phyloP scores from a whole-genome alignment of 1,139 yeast genomes.

The Kodamaea suecica region DNA sequence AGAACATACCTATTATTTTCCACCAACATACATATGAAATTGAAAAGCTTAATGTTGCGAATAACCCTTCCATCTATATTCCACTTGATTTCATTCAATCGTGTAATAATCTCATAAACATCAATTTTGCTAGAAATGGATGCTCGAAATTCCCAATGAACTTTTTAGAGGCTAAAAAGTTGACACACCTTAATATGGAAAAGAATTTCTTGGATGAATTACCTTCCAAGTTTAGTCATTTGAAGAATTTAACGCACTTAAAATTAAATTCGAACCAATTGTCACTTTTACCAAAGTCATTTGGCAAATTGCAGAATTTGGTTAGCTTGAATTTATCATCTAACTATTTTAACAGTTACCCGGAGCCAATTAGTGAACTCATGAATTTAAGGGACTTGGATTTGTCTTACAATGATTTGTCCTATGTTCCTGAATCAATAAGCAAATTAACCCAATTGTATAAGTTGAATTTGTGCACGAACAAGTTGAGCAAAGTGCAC shows the following conservation, averaged over 20 bases:
- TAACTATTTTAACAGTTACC: conserved; percentile 67
- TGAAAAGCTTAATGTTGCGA: conserved; percentile 77
- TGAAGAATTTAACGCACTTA: conserved; percentile 53
- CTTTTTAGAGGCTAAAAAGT: conserved; percentile 62
- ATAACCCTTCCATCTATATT: conserved; percentile 80
- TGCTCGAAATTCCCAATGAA: conserved; percentile 72
- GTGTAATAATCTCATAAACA: conserved; percentile 64
- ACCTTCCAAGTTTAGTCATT: conserved; percentile 55
- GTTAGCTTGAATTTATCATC: conserved; percentile 72
- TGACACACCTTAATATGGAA: conserved; percentile 72
- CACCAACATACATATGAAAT: conserved; percentile 82
- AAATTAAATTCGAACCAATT: conserved; percentile 74
- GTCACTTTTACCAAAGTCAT: conserved; percentile 58
- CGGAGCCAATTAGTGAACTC: conserved; percentile 66
- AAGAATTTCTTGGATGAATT: conserved; percentile 69
- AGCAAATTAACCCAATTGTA: conserved; percentile 58
- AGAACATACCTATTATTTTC: conserved; percentile 80
- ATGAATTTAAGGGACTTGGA: conserved; percentile 65
- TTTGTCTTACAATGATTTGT: conserved; percentile 75
- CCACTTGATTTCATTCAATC: conserved; percentile 86
- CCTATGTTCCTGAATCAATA: conserved; percentile 58
- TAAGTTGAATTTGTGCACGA: conserved; percentile 72
- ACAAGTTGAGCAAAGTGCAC: conserved; percentile 55
- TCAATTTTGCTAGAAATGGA: conserved; percentile 72
- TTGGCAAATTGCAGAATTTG: conserved; percentile 55